phyloP scores from a whole-genome alignment of 139 green algal genomes.

The Tetraselmis striata region DNA sequence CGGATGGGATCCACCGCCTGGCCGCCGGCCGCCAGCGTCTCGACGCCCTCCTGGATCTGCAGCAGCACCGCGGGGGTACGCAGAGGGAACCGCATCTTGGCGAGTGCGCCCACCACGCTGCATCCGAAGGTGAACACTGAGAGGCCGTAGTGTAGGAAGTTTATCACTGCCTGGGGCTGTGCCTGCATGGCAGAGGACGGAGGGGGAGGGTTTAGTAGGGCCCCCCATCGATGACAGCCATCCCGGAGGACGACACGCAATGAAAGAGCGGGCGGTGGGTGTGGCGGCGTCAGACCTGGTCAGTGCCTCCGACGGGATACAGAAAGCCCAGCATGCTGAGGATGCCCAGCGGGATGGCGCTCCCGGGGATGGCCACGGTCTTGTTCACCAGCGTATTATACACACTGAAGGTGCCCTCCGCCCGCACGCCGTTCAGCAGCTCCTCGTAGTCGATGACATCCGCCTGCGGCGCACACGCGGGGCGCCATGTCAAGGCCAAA shows the following conservation, averaged over 20 bases:
- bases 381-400: constrained; percentile 32
- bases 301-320: constrained; percentile 16
- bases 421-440: constrained; percentile 19
- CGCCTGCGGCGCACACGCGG: constrained; percentile 2
- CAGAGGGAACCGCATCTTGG: background rate
- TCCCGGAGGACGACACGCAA: too few species aligned
- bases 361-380: constrained; percentile 30
- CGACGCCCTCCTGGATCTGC: background rate
- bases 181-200: background rate
- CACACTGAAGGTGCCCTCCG: constrained; percentile 24
- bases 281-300: background rate
- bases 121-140: background rate
- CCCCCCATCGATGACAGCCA: too few species aligned
- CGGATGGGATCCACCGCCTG: background rate
- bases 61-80: background rate
- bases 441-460: constrained; percentile 34
- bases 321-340: constrained; percentile 31
- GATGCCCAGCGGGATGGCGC: constrained; percentile 20
- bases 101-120: background rate
- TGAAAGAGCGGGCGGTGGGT: too few species aligned
- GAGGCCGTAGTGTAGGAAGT: background rate
- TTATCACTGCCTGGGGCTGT: background rate
- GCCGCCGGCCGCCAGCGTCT: background rate
- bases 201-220: too few species aligned
- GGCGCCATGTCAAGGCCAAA: too few species aligned